Base-by-base conservation (phyloP, 2,329 filamentous ascomycete genomes). In the Gremmenia infestans region DNA sequence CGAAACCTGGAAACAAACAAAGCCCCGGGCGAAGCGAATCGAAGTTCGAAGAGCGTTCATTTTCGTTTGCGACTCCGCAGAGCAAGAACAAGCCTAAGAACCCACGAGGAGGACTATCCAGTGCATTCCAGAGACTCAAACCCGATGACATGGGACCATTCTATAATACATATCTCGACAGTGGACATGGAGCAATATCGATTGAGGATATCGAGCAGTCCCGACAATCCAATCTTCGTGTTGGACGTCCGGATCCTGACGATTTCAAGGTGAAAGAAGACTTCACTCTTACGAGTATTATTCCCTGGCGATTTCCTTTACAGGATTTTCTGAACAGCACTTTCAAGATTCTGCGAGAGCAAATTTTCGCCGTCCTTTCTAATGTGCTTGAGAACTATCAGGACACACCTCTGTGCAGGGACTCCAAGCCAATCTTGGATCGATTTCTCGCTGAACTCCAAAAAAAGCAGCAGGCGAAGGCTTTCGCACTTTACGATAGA, bases 201-300 rank as follows among this genome's bases (percentile, higher is more conserved):
- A 66, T 73, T 32, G 62, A 65, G 14, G 68, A 71, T 2, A 81
- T 89, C 1, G 76, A 79, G 0, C 69, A 74, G 0, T 77, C 83
- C 11, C 85, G 87, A 14, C 70, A 73, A 17, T 71, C 74, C 4
- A 81, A 81, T 12, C 80, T 78, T 25, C 75, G 75, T 17, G 78
- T 81, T 0, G 83, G 85, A 0, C 75, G 85, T 61, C 83, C 82
- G 0, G 78, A 80, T 6, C 75, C 83, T 0, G 79, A 83, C 0
- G 79, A 84, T 0, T 77, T 81, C 0, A 79, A 81, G 39, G 83
- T 87, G 0, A 82, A 85, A 22, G 78, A 84, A 28, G 74, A 75
- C 0, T 73, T 88, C 15, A 83, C 81, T 47, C 72, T 76, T 15
- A 71, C 80, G n/a, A 79, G 80, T 0, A 78, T 88, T 1, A 66